Conservation (phyloP, 371 early-diverging fungal species). For the Mucor irregularis region DNA sequence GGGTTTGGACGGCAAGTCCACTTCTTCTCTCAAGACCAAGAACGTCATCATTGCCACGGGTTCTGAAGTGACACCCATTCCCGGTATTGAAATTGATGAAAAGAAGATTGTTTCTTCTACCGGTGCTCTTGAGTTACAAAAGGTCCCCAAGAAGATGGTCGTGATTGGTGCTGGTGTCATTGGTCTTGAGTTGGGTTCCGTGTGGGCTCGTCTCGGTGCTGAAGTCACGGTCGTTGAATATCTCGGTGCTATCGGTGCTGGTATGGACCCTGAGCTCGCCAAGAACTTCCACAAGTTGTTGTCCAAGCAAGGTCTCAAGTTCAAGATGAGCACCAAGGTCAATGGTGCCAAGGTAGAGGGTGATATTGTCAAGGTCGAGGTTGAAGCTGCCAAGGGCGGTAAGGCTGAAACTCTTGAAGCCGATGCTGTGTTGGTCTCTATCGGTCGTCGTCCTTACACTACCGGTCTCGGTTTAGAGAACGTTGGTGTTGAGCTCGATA, state of each 20-base stretch:
- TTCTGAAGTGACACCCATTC: slow-evolving; percentile 92
- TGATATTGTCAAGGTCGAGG: slow-evolving; percentile 87
- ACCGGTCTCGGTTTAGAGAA: slow-evolving; percentile 90
- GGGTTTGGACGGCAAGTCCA: slow-evolving; percentile 72
- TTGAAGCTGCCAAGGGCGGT: slow-evolving; percentile 89
- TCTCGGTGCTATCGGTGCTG: slow-evolving; percentile 92
- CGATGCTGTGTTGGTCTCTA: slow-evolving; percentile 91
- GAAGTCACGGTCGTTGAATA: slow-evolving; percentile 97
- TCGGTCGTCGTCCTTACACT: slow-evolving; percentile 96
- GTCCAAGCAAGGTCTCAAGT: slow-evolving; percentile 95
- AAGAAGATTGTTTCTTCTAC: slow-evolving; percentile 96
- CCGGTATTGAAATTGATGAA: slow-evolving; percentile 94
- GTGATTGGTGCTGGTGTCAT: slow-evolving; percentile 99
- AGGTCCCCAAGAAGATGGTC: slow-evolving; percentile 96
- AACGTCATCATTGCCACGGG: slow-evolving; percentile 98
- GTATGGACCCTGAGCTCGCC: slow-evolving; percentile 95
- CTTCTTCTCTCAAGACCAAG: slow-evolving; percentile 78
- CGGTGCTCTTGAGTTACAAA: slow-evolving; percentile 90
- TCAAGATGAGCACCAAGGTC: slow-evolving; percentile 97
- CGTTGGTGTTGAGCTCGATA: slow-evolving; percentile 86
- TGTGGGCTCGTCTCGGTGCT: slow-evolving; percentile 95
- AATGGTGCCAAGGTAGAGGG: slow-evolving; percentile 79
- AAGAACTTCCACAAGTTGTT: slow-evolving; percentile 91
- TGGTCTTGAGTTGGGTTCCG: slow-evolving; percentile 97
- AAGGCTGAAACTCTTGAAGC: slow-evolving; percentile 81